A percentile compares a stretch with the other conserved stretches of the same genome.
These are phyloP conservation scores for Camelina neglecta DNA, from an alignment of 345 rosid species.

Conservation along the genomic window DNA sequence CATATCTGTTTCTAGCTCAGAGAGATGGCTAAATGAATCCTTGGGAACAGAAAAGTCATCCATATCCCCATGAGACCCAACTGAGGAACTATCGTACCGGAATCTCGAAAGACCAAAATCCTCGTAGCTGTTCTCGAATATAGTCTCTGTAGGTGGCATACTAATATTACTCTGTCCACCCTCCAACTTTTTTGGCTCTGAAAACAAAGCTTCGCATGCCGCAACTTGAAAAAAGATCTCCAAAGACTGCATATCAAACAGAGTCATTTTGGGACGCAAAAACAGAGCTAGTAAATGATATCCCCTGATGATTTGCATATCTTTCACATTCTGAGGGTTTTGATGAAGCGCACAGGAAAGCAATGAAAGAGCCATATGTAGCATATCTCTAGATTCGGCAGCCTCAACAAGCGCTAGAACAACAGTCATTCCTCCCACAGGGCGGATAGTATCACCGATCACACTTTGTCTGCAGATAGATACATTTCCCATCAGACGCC, in stretches of 20 bases:
- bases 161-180: constrained; percentile 44
- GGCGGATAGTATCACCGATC: constrained; percentile 89
- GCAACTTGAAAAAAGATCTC: constrained; percentile 97
- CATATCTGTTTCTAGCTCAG: constrained; percentile 91
- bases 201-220: constrained; percentile 99
- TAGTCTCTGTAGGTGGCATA: constrained; percentile 56
- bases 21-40: constrained; percentile 89
- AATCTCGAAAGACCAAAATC: constrained; percentile 77
- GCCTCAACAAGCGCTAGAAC: constrained; percentile 94
- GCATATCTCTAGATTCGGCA: constrained; percentile 93
- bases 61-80: constrained; percentile 94
- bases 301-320: constrained; percentile 96
- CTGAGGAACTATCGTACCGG: constrained; percentile 80
- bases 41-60: constrained; percentile 92
- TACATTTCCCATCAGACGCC: constrained; percentile 86
- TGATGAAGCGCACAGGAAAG: constrained; percentile 97
- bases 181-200: constrained; percentile 83
- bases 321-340: constrained; percentile 91
- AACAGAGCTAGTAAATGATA: constrained; percentile 96
- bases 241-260: constrained; percentile 95
- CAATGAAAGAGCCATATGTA: constrained; percentile 90
- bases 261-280: constrained; percentile 82
- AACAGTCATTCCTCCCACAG: constrained; percentile 90
- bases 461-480: constrained; percentile 84
- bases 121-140: constrained; percentile 77